These are phyloP conservation scores for Juglanconis oblonga DNA, from an alignment of 2,329 filamentous ascomycete species.

Conservation along the genomic window DNA sequence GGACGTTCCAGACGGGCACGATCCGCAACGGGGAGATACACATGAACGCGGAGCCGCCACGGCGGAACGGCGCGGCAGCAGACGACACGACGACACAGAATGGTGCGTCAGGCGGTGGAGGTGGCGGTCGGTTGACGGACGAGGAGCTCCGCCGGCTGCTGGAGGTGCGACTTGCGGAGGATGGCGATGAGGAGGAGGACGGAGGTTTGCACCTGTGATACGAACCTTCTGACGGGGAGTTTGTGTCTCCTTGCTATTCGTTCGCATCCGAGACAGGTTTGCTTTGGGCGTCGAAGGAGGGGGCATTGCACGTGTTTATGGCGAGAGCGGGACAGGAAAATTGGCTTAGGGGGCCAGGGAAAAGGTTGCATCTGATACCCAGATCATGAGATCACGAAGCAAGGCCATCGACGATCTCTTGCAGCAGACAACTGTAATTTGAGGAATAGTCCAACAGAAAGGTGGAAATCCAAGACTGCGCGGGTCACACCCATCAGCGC, in stretches of 20 bases:
- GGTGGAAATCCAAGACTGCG: no score
- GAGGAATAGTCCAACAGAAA: neutral
- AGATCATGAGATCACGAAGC: neutral
- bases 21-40: slow-evolving; percentile 49
- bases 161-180: slow-evolving; percentile 51
- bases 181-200: slow-evolving; percentile 47
- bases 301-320: neutral
- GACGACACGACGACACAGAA: neutral
- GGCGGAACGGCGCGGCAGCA: neutral
- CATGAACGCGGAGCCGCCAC: slow-evolving; percentile 33
- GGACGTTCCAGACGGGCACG: slow-evolving; percentile 60
- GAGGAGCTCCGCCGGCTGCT: slow-evolving; percentile 57
- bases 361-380: slow-evolving; percentile 11
- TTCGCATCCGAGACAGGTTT: neutral
- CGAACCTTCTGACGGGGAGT: neutral
- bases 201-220: slow-evolving; percentile 61
- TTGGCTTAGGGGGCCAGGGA: neutral
- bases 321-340: neutral
- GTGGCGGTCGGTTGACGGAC: slow-evolving; percentile 53
- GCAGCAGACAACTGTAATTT: neutral
- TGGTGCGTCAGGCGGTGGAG: slow-evolving; percentile 29
- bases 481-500: neutral
- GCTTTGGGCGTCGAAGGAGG: neutral
- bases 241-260: neutral
- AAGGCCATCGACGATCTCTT: no score